A percentile compares a stretch with the other conserved stretches of the same genome.
These are phyloP conservation scores for Tuber melanosporum DNA, from an alignment of 495 filamentous ascomycete genomes.

Conservation along the genomic window DNA sequence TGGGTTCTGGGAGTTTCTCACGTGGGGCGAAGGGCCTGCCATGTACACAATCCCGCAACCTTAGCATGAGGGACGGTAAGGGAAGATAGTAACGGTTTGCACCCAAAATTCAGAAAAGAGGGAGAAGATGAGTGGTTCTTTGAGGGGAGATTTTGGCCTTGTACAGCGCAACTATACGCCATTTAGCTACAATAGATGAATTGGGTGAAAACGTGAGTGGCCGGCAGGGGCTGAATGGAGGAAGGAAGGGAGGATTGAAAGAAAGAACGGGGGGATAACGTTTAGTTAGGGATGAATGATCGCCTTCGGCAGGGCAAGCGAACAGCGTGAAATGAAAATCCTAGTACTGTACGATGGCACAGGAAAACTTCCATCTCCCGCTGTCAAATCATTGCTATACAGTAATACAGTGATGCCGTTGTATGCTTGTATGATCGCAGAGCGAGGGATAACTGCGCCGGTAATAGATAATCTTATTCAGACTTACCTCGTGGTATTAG, in stretches of 20 bases:
- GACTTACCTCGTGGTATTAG: background rate
- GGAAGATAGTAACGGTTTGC: background rate
- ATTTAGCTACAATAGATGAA: background rate
- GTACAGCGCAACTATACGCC: background rate
- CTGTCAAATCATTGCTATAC: background rate
- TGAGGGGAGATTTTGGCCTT: background rate
- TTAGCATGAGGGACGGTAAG: background rate
- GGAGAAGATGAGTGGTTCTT: background rate
- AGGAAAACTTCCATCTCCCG: background rate
- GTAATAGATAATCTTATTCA: background rate
- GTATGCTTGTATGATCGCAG: background rate
- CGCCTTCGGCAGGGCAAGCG: background rate
- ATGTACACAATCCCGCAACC: constrained; percentile 20
- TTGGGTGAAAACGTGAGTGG: background rate
- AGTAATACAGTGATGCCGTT: background rate
- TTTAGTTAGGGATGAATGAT: constrained; percentile 1
- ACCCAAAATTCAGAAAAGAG: background rate
- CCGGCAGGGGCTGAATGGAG: background rate
- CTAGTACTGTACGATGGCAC: background rate
- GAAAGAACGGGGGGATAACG: background rate
- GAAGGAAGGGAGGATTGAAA: background rate
- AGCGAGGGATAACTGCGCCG: background rate
- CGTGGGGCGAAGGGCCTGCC: constrained; percentile 28
- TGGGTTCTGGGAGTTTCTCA: constrained; percentile 24
- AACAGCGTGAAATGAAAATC: background rate